A percentile compares a stretch with the other conserved stretches of the same genome.
These are phyloP conservation scores for Aspergillus arachidicola DNA, from an alignment of 2,329 filamentous ascomycete species.

Conservation along the genomic window DNA sequence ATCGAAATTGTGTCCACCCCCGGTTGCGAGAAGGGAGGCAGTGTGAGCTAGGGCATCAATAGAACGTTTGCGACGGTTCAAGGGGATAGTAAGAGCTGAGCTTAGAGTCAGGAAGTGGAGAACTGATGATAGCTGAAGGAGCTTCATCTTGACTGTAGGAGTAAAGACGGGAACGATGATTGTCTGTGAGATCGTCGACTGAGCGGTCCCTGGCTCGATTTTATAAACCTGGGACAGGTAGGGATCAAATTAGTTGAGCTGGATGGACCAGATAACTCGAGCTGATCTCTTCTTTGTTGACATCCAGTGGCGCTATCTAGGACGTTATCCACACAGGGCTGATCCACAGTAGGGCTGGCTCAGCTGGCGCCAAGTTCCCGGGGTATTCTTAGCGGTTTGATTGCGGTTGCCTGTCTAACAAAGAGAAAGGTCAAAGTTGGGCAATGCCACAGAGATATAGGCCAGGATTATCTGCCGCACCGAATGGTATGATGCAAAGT, in stretches of 20 bases:
- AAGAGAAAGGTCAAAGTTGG: background rate
- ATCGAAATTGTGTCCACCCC: constrained; percentile 25
- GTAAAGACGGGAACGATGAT: background rate
- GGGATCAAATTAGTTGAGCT: no score
- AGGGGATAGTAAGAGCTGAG: background rate
- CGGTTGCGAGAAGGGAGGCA: constrained; percentile 16
- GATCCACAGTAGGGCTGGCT: background rate
- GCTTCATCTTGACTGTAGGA: background rate
- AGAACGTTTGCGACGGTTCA: background rate
- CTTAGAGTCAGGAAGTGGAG: background rate
- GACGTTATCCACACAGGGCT: background rate
- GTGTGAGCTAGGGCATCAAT: background rate
- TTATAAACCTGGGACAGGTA: no score
- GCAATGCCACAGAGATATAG: no score
- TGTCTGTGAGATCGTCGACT: background rate
- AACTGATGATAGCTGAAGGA: background rate
- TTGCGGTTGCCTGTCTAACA: background rate
- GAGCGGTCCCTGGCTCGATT: no score
- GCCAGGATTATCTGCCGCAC: background rate
- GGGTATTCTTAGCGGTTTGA: background rate
- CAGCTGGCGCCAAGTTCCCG: background rate
- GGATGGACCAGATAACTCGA: no score
- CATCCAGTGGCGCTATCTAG: no score
- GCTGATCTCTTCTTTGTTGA: no score
- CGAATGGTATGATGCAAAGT: background rate